phyloP scores from a whole-genome alignment of 192 early-diverging fungal species.

The Endogone sp. region DNA sequence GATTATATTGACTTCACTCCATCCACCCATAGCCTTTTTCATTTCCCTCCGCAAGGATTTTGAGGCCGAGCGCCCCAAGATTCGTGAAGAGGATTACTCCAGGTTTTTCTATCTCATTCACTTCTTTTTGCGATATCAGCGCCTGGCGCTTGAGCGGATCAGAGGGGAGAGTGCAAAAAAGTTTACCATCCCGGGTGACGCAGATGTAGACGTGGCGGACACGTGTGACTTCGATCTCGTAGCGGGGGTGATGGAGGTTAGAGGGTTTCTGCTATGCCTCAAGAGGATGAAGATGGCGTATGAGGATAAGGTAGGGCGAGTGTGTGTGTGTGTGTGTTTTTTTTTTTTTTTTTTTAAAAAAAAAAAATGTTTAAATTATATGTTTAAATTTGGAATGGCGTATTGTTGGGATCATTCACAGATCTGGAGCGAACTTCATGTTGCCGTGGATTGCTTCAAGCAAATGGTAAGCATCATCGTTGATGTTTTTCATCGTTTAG shows the following conservation, averaged over 20 bases:
- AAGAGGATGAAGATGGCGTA: conserved; percentile 21
- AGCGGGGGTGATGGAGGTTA: conserved; percentile 24
- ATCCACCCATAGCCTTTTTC: conserved; percentile 23
- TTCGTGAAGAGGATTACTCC: conserved; percentile 31
- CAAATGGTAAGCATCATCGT: conserved; percentile 47
- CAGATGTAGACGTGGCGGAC: conserved; percentile 1
- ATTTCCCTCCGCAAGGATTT: conserved; percentile 34
- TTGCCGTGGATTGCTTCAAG: conserved; percentile 54
- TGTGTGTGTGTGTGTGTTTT: too few species aligned
- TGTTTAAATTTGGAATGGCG: too few species aligned
- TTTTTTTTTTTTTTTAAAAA: too few species aligned
- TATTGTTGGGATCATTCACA: too few species aligned
- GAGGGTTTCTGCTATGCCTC: conserved; percentile 25
- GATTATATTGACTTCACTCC: background rate
- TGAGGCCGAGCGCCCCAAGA: conserved; percentile 29
- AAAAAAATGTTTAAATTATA: too few species aligned
- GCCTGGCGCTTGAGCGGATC: background rate
- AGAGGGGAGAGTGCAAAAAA: background rate
- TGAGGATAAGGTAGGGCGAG: conserved; percentile 26
- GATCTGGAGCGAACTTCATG: conserved; percentile 47
- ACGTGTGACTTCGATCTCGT: conserved; percentile 36
- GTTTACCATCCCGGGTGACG: background rate
- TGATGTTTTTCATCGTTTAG: too few species aligned
- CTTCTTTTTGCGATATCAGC: background rate
- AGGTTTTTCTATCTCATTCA: conserved; percentile 30